phyloP scores from a whole-genome alignment of 768 basidiomycete genomes.

The Pulveroboletus sp. region DNA sequence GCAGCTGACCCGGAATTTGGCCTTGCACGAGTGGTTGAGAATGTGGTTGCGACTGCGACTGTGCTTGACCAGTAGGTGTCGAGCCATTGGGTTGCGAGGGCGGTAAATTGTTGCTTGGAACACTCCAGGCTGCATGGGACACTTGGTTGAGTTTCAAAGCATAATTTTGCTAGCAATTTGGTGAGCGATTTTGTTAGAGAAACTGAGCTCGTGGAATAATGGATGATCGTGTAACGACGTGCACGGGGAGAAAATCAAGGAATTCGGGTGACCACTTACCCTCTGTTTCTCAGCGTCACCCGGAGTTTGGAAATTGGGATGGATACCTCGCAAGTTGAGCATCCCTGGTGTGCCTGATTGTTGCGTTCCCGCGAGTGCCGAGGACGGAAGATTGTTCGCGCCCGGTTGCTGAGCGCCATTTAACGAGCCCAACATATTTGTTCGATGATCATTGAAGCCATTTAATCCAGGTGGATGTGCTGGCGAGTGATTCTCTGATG shows the following conservation, averaged over 20 bases:
- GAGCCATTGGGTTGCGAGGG: slow-evolving; percentile 28
- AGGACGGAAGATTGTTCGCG: slow-evolving; percentile 12
- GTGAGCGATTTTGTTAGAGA: slow-evolving; percentile 4
- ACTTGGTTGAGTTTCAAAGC: slow-evolving; percentile 61
- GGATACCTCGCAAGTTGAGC: slow-evolving; percentile 48
- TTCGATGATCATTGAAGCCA: slow-evolving; percentile 54
- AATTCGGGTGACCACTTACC: slow-evolving; percentile 39
- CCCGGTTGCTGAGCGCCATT: slow-evolving; percentile 25
- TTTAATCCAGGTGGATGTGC: slow-evolving; percentile 76
- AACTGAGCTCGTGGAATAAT: background rate
- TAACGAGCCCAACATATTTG: slow-evolving; percentile 52
- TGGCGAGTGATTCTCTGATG: slow-evolving; percentile 29
- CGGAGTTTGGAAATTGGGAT: slow-evolving; percentile 47
- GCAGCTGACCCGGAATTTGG: slow-evolving; percentile 20
- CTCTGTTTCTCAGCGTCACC: slow-evolving; percentile 64
- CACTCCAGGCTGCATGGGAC: slow-evolving; percentile 61
- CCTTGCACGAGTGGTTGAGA: slow-evolving; percentile 22
- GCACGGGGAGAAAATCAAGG: background rate
- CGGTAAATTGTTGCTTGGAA: slow-evolving; percentile 45
- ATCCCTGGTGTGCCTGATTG: slow-evolving; percentile 60
- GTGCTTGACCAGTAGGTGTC: slow-evolving; percentile 18
- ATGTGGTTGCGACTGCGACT: slow-evolving; percentile 23
- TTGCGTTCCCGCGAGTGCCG: slow-evolving; percentile 39
- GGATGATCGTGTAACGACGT: background rate
- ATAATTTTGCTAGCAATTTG: slow-evolving; percentile 48